These are phyloP conservation scores for Leishmania lainsoni DNA, from an alignment of 208 protist genomes.

Conservation along the genomic window DNA sequence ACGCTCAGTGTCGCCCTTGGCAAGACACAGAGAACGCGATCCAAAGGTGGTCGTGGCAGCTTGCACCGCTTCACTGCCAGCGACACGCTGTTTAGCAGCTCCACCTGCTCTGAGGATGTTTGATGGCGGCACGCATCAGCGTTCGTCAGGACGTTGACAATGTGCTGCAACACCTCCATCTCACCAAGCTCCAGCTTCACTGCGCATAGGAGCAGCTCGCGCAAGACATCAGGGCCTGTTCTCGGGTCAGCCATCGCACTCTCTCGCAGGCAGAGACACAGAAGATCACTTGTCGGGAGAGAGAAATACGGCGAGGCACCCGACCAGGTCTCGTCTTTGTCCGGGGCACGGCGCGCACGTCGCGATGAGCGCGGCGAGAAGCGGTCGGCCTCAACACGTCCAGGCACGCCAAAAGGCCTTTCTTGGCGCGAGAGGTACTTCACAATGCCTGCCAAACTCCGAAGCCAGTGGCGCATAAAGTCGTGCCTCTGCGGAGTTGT, in stretches of 20 bases:
- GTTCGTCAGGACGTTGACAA: conserved; percentile 37
- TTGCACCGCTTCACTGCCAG: conserved; percentile 78
- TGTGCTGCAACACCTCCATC: conserved; percentile 42
- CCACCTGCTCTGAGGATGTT: conserved; percentile 36
- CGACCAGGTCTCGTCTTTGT: conserved; percentile 44
- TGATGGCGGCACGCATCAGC: conserved; percentile 25
- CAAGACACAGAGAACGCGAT: conserved; percentile 54
- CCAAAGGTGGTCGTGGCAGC: conserved; percentile 49
- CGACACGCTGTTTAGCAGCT: conserved; percentile 51
- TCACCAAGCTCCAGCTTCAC: conserved; percentile 69
- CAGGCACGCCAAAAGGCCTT: not conserved
- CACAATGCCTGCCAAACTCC: conserved; percentile 2
- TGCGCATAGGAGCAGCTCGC: conserved; percentile 43
- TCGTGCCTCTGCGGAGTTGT: conserved; percentile 5
- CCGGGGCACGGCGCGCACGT: not conserved
- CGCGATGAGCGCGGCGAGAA: conserved; percentile 15
- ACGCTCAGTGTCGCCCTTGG: conserved; percentile 32
- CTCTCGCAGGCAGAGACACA: conserved; percentile 63
- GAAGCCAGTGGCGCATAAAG: conserved; percentile 22
- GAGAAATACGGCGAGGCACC: conserved; percentile 73
- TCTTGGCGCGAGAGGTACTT: conserved; percentile 29
- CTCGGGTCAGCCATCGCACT: conserved; percentile 12
- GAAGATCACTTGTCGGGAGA: conserved; percentile 49
- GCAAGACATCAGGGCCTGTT: not conserved
- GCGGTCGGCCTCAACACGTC: conserved; percentile 8